Evolutionary conservation across 768 basidiomycete genomes (phyloP), one percentile per base, ranked within the genome.

Genomic region (Hydnomerulius pinastri): DNA sequence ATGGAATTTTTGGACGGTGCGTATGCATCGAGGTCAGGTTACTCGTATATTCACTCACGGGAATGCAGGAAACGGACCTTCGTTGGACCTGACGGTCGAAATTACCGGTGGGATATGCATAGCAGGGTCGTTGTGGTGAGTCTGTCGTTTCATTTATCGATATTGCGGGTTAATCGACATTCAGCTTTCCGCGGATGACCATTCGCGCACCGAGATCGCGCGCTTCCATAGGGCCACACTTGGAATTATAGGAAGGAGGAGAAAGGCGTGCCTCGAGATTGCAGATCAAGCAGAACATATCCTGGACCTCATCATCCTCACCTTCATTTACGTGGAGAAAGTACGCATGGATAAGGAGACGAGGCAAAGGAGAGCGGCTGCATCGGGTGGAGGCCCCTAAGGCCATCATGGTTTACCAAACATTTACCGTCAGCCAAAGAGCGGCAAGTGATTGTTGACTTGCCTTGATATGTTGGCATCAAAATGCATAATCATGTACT

Each of bases 1-100:
- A 52, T 25, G 68, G 66, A 4, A 11, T 68, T 8, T 21, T 36
- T 2, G 32, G 59, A 51, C 55, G 57, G 66, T 69, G 17, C 33
- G 68, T 54, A n/a, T n/a, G n/a, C n/a, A n/a, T n/a, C n/a, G n/a
- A n/a, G n/a, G n/a, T n/a, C n/a, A n/a, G n/a, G n/a, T n/a, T n/a
- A n/a, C n/a, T n/a, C n/a, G n/a, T n/a, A n/a, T n/a, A n/a, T n/a
- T n/a, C n/a, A n/a, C n/a, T n/a, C n/a, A n/a, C n/a, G n/a, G n/a
- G n/a, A n/a, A n/a, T 29, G n/a, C 28, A 65, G 61, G 28, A 63
- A 57, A 20, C 56, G 61, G 23, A 59, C 64, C 1, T 73, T 73
- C 48, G 62, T 43, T 4, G 72, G 65, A 0, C 64, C 55, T 1
- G 71, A 72, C 35, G 69, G 60, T 18, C 50, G 42, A 20, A 52